Base-by-base conservation (phyloP, 2,329 filamentous ascomycete genomes). In the Ceratocystis smalleyi region DNA sequence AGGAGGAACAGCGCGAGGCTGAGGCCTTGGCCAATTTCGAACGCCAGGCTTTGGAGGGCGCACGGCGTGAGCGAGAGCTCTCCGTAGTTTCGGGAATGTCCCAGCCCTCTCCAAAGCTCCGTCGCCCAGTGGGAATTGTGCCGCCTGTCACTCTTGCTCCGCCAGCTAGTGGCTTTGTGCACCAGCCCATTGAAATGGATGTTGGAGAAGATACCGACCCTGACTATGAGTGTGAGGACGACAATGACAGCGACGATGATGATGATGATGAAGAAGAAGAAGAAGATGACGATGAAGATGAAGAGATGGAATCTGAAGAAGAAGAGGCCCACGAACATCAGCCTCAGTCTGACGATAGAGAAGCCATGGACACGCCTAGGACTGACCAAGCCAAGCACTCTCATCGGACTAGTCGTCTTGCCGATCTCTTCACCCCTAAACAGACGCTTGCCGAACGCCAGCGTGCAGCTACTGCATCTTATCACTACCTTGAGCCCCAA, bases 1-100 rank as follows among this genome's bases (percentile, higher is more conserved):
- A 61, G 43, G 8, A 45, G 17, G 19, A 57, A 22, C 35, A 27
- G 30, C 51, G 43, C 5, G 65, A 65, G 57, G 64, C 51, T 19
- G 64, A 62, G 19, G 64, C 51, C 1, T 45, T 65, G 54, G 60
- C 49, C 10, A 22, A 47, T 8, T 65, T 65, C 43, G 64, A 65
- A 43, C 61, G 43, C 24, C 64, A 63, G 43, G 64, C 60, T 54
- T n/a, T 62, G n/a, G 60, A 65, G 68, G 60, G 69, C 68, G 65
- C 65, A n/a, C 59, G 62, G 7, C 59, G 62, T n/a, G 65, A 66
- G 40, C 47, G 59, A 30, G 51, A 64, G n/a, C n/a, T 47, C 43
- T 66, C 61, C 2, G 61, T 60, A 7, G 61, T 32, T 15, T 55
- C 43, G n/a, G 47, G 43, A 32, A 49, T 59, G 8, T n/a, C 15